These are phyloP conservation scores for Coemansia sp. DNA, from an alignment of 192 early-diverging fungal species.

Conservation along the genomic window DNA sequence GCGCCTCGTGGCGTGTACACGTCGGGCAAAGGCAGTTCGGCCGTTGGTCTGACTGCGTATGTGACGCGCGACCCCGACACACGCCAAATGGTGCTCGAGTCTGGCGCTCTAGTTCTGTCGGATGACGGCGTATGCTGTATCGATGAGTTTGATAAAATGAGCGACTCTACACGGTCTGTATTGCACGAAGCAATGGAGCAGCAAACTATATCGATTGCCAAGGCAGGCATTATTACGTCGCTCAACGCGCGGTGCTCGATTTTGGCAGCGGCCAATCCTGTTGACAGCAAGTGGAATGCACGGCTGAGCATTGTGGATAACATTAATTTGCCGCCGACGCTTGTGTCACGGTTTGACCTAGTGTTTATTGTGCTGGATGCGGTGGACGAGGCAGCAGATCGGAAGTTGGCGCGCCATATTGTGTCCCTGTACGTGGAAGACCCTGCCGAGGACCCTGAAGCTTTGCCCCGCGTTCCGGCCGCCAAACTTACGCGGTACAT, in stretches of 20 bases:
- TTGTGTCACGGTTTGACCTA: slow-evolving; percentile 95
- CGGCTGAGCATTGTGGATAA: slow-evolving; percentile 82
- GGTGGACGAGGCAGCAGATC: slow-evolving; percentile 82
- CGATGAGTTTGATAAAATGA: slow-evolving; percentile 99
- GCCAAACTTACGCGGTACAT: slow-evolving; percentile 91
- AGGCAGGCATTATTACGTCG: slow-evolving; percentile 98
- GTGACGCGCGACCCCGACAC: slow-evolving; percentile 93
- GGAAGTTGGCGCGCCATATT: slow-evolving; percentile 85
- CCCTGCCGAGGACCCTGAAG: slow-evolving; percentile 14
- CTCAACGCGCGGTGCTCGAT: slow-evolving; percentile 96
- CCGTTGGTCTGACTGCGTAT: slow-evolving; percentile 94
- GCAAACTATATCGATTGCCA: slow-evolving; percentile 97
- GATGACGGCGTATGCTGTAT: slow-evolving; percentile 98
- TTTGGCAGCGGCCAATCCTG: slow-evolving; percentile 91
- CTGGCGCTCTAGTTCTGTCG: slow-evolving; percentile 91
- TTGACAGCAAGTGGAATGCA: slow-evolving; percentile 84
- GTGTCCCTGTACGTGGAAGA: slow-evolving; percentile 84
- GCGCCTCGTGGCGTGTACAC: slow-evolving; percentile 95
- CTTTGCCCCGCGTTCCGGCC: slow-evolving; percentile 57
- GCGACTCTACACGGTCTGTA: slow-evolving; percentile 87
- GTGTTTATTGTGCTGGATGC: slow-evolving; percentile 89
- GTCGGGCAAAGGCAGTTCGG: slow-evolving; percentile 94
- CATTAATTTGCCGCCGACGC: slow-evolving; percentile 87
- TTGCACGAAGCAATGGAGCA: slow-evolving; percentile 99
- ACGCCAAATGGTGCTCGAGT: slow-evolving; percentile 93